Base-by-base conservation (phyloP, 73 alveolate species). In the Effrenium voratum region DNA sequence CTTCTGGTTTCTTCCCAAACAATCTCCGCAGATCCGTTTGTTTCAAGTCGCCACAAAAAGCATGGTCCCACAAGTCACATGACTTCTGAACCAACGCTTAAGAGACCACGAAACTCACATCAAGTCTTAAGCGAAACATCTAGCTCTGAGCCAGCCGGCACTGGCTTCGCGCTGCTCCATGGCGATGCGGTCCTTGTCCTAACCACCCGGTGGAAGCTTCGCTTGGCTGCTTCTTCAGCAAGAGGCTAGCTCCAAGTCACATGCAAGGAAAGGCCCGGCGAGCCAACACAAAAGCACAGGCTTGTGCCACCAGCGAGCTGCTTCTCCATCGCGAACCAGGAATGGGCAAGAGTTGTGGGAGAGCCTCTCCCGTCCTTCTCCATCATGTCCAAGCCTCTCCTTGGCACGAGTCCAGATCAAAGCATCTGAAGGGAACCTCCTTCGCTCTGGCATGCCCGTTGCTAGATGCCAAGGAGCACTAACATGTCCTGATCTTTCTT, bases 311-410 rank as follows among this genome's bases (percentile, higher is more conserved):
- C 63, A 52, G 19, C 77, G 77, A 19, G 41, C 28, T 6, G 43
- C 77, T 26, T 32, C 16, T 12, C 77, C 77, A n/a, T 0, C 8
- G 43, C 12, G 15, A 16, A 52, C 26, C 63, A 12, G 8, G n/a
- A 66, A 30, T 30, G 77, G 2, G n/a, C 43, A 40, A 28, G 43
- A 32, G 36, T 28, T n/a, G n/a, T n/a, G 34, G 73, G 73, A 3
- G 26, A 52, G 63, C 8, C 8, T 52, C 63, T 52, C 26, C 19
- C 63, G 8, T 52, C 98, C 90, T 91, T 91, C 90, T 91, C 98
- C 98, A 91, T 91, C 98, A 91, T 91, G 52, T 91, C 98, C 98
- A 91, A 34, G 43, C 91, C 98, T 70, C 98, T 76, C 95, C 95
- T 87, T 44, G 68, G 90, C 52, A 15, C 24, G 13, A 55, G 22